Conservation (phyloP, 2,329 filamentous ascomycete species). For the Botrytis sinoallii region DNA sequence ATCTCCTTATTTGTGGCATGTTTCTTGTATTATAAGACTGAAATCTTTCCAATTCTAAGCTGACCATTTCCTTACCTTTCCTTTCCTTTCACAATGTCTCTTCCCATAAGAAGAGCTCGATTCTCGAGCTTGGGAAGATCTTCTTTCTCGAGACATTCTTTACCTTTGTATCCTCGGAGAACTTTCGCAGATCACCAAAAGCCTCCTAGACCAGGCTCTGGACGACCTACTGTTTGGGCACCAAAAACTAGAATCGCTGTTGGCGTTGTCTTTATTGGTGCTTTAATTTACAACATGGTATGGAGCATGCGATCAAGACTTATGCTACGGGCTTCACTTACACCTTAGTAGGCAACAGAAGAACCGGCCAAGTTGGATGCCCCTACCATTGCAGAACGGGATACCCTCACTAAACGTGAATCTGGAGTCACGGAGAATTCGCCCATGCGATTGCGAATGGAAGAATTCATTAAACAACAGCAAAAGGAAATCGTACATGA, state of each 20-base stretch:
- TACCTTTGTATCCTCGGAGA: conserved; percentile 27
- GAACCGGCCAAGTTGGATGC: conserved; percentile 50
- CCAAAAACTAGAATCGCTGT: conserved; percentile 48
- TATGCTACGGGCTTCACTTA: conserved; percentile 24
- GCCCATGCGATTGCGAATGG: conserved; percentile 97
- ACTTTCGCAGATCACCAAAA: conserved; percentile 26
- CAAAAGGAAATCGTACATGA: conserved; percentile 83
- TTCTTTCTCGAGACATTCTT: neutral
- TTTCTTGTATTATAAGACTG: conserved; percentile 27
- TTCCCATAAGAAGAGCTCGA: conserved; percentile 20
- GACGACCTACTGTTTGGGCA: conserved; percentile 37
- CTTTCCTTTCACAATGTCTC: conserved; percentile 31
- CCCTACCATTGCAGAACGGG: conserved; percentile 78
- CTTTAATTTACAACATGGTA: conserved; percentile 52
- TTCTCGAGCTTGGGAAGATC: conserved; percentile 18
- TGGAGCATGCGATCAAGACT: neutral
- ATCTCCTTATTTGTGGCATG: conserved; percentile 32
- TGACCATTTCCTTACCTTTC: conserved; percentile 18
- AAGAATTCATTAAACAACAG: conserved; percentile 90
- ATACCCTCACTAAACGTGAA: conserved; percentile 77
- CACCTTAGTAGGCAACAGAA: conserved; percentile 35
- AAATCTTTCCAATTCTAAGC: conserved; percentile 14
- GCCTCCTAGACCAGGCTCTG: conserved; percentile 23
- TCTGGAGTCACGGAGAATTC: conserved; percentile 71
- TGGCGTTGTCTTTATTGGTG: conserved; percentile 47